Conservation (phyloP, 306 rosid species). For the Astragalus membranaceus region DNA sequence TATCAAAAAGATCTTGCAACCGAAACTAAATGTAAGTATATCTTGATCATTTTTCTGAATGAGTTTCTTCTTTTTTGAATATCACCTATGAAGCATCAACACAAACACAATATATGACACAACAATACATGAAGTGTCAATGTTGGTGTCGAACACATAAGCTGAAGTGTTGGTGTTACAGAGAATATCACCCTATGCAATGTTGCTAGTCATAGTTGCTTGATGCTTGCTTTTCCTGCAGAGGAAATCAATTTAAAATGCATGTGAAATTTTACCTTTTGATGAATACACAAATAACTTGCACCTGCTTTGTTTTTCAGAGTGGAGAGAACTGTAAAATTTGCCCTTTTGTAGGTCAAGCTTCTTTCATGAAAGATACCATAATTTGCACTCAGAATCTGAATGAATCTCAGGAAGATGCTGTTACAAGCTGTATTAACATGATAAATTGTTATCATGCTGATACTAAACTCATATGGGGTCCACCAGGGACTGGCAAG, state of each 20-base stretch:
- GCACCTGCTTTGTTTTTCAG: not conserved
- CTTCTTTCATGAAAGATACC: not conserved
- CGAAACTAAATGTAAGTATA: conserved; percentile 25
- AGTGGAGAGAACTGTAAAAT: not conserved
- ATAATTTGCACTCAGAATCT: conserved; percentile 8
- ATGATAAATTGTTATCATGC: conserved; percentile 19
- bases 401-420: conserved; percentile 38
- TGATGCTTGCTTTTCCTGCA: not conserved
- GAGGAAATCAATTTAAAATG: too few relatives aligned
- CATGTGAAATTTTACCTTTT: too few relatives aligned
- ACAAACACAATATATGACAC: too few relatives aligned
- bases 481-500: conserved; percentile 58
- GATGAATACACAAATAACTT: too few relatives aligned
- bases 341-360: not conserved
- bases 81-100: too few relatives aligned
- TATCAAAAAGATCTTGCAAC: too few relatives aligned
- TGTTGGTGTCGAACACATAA: too few relatives aligned
- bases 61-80: too few relatives aligned
- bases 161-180: too few relatives aligned
- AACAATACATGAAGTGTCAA: too few relatives aligned
- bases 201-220: too few relatives aligned
- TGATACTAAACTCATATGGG: conserved; percentile 44
- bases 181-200: too few relatives aligned
- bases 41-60: not conserved
- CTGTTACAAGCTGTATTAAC: conserved; percentile 32